Evolutionary conservation across 352 stramenopile genomes (phyloP).

Genomic region (Phytophthora kernoviae): DNA sequence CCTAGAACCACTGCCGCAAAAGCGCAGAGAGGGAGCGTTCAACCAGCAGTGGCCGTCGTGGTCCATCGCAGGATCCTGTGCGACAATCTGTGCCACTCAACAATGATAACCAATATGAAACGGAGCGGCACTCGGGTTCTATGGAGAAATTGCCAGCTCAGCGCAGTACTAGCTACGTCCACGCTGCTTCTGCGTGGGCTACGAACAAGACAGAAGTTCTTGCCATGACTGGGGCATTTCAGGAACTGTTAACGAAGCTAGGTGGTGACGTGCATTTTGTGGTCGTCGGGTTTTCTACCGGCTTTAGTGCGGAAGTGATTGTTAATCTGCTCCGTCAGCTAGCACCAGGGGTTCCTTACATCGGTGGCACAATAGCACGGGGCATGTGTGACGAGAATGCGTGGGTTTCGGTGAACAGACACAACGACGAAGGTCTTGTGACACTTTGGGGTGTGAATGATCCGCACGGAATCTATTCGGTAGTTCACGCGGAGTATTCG

Average conservation of each 20-base stretch:
- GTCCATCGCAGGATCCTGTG: conserved; percentile 25
- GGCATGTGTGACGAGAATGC: conserved; percentile 89
- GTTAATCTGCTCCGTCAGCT: conserved; percentile 75
- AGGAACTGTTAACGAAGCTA: conserved; percentile 83
- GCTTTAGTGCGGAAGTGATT: conserved; percentile 78
- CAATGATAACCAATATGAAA: conserved; percentile 42
- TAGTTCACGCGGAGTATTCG: conserved; percentile 82
- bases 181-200: conserved; percentile 71
- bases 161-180: conserved; percentile 65
- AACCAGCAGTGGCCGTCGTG: conserved; percentile 20
- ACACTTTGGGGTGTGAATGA: conserved; percentile 89
- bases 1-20: conserved; percentile 19
- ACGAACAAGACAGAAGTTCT: conserved; percentile 77
- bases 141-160: conserved; percentile 59
- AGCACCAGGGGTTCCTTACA: conserved; percentile 81
- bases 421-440: conserved; percentile 83
- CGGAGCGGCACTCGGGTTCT: conserved; percentile 46
- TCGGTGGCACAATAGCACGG: conserved; percentile 82
- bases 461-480: conserved; percentile 78
- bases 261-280: conserved; percentile 82
- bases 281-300: conserved; percentile 85
- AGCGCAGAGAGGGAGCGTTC: conserved; percentile 20
- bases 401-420: conserved; percentile 87
- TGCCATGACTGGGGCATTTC: conserved; percentile 77
- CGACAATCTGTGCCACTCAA: conserved; percentile 25